Percentiles rank a stretch among this genome's conserved stretches.
Evolutionary conservation across 306 rosid species (phyloP).

Genomic region (Oemleria cerasiformis): DNA sequence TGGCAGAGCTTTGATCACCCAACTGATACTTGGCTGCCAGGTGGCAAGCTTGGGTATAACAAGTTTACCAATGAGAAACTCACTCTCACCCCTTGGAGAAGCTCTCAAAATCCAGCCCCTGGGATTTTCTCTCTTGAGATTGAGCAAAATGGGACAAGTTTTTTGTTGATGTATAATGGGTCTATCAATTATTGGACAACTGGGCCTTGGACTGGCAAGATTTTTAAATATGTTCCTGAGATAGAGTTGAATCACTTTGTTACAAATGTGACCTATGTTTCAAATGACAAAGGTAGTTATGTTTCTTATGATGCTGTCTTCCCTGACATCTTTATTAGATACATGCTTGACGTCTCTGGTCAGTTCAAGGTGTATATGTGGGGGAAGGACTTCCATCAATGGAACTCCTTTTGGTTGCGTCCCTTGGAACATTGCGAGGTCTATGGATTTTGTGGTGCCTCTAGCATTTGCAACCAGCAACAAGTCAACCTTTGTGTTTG

Average conservation of each 20-base stretch:
- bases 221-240: too few relatives aligned
- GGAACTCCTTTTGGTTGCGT: background rate
- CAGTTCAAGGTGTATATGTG: background rate
- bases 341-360: conserved; percentile 5
- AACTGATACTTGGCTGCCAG: conserved; percentile 22
- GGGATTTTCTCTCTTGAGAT: conserved; percentile 9
- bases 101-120: background rate
- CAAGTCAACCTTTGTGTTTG: background rate
- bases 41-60: conserved; percentile 13
- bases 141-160: background rate
- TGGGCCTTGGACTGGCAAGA: too few relatives aligned
- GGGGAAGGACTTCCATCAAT: background rate
- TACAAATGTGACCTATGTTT: too few relatives aligned
- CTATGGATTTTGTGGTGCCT: conserved; percentile 1
- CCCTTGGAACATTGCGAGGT: background rate
- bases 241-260: too few relatives aligned
- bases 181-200: too few relatives aligned
- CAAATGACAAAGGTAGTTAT: background rate
- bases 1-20: conserved; percentile 36
- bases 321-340: background rate
- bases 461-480: background rate
- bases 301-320: background rate
- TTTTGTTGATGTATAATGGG: too few relatives aligned
- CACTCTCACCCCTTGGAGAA: conserved; percentile 18
- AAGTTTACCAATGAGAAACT: background rate